Evolutionary conservation across 768 basidiomycete genomes (phyloP), one percentile per base, ranked within the genome.

Genomic region (Xerocomellus dryophilus): DNA sequence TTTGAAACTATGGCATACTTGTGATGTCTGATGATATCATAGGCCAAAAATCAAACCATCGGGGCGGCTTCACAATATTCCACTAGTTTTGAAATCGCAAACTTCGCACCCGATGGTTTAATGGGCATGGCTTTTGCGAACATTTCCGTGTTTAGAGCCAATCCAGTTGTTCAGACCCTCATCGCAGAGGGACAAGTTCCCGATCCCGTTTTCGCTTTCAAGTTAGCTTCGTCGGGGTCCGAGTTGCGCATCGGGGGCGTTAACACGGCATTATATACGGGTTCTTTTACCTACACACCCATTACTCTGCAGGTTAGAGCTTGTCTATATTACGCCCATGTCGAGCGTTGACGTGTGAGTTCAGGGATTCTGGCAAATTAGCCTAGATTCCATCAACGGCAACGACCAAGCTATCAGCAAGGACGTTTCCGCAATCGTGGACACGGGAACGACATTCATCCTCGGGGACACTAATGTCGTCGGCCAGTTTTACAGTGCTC

Each of bases 401-500:
- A 68, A 75, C 51, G 66, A 60, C 1, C 23, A 57, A 18, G 34
- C 50, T 1, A 50, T 59, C n/a, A 31, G 42, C 31, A 39, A 15
- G 14, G 29, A 32, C 14, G 45, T 59, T n/a, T 7, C 61, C 7
- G 63, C 60, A 2, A 48, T 71, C 18, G 73, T 85, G 51, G 84
- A 85, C 68, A 83, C 78, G 53, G 84, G 80, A 47, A 75, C 75
- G 5, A 66, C 73, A 3, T 47, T 71, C 27, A 68, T 76, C 36
- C 66, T 84, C 39, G 77, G 76, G 9, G 77, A 80, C 43, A 46
- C 64, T 2, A 47, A 47, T 7, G 75, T 74, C 27, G 71, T 75
- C 5, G 47, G 40, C 7, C 56, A 63, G 46, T 65, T 76, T 25
- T 74, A 74, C 44, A 50, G 46, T 20, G 31, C 57, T 4, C 43